A percentile compares a stretch with the other conserved stretches of the same genome.
Evolutionary conservation across 2,329 filamentous ascomycete genomes (phyloP).

Genomic region (Ophiostoma australiae): DNA sequence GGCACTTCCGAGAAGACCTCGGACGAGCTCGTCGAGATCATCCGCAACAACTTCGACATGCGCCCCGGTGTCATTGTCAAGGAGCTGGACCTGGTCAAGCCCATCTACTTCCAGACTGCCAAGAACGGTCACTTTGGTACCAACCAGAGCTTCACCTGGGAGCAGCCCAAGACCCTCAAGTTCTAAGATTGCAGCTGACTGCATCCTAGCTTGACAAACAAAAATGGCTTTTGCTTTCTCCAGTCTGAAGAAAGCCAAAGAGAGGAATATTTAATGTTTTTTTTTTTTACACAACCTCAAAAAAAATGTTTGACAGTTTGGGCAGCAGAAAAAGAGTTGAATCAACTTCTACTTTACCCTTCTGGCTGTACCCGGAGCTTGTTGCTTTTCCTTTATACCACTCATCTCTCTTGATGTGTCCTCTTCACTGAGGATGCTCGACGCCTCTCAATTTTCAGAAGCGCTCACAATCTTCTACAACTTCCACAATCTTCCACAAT

Average conservation of each 20-base stretch:
- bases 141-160: conserved; percentile 97
- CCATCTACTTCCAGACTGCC: conserved; percentile 97
- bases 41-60: conserved; percentile 94
- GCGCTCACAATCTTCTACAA: not conserved
- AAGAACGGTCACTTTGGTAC: conserved; percentile 99
- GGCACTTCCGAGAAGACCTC: conserved; percentile 86
- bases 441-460: not conserved
- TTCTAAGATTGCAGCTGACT: conserved; percentile 56
- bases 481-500: not conserved
- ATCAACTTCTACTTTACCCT: conserved; percentile 5
- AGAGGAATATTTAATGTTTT: conserved; percentile 8
- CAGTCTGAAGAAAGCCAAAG: not conserved
- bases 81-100: conserved; percentile 89
- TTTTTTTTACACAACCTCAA: conserved; percentile 12
- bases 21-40: conserved; percentile 91
- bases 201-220: conserved; percentile 1
- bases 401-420: not conserved
- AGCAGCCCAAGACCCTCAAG: conserved; percentile 93
- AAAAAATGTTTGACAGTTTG: conserved; percentile 19
- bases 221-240: conserved; percentile 6
- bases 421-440: conserved; percentile 12
- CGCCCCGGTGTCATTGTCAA: conserved; percentile 97
- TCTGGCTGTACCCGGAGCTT: conserved; percentile 9
- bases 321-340: not conserved
- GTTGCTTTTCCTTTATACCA: conserved; percentile 10